Evolutionary conservation across 73 alveolate species (phyloP).

Genomic region (Tetrahymena elliotti): DNA sequence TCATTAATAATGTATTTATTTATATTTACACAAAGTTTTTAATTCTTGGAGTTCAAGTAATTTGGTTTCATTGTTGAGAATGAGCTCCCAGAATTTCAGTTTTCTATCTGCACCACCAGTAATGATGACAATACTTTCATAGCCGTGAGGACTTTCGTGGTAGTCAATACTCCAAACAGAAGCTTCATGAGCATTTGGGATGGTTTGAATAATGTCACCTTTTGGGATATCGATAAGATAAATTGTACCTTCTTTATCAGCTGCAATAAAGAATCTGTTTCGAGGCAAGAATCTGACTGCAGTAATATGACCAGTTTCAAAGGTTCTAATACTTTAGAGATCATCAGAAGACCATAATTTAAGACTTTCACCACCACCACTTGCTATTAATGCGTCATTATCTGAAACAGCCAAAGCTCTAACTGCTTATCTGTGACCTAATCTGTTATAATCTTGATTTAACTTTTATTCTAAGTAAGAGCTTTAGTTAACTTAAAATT

Average conservation of each 20-base stretch:
- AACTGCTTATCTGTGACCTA: slow-evolving; percentile 17
- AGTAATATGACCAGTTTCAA: slow-evolving; percentile 40
- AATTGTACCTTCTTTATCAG: slow-evolving; percentile 56
- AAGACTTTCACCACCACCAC: slow-evolving; percentile 45
- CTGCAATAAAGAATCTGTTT: slow-evolving; percentile 53
- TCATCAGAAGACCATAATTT: slow-evolving; percentile 43
- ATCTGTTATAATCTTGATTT: background rate
- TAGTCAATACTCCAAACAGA: background rate
- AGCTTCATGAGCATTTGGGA: slow-evolving; percentile 35
- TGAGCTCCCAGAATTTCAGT: slow-evolving; percentile 58
- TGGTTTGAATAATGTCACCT: slow-evolving; percentile 54
- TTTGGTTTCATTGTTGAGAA: slow-evolving; percentile 14
- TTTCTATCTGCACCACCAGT: slow-evolving; percentile 64
- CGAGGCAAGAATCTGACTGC: slow-evolving; percentile 54
- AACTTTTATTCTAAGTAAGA: background rate
- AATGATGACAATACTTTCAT: slow-evolving; percentile 45
- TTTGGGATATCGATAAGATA: slow-evolving; percentile 44
- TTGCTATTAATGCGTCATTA: background rate
- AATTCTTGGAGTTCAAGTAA: slow-evolving; percentile 4
- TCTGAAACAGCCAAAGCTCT: slow-evolving; percentile 6
- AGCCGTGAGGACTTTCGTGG: slow-evolving; percentile 35
- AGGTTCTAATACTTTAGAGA: slow-evolving; percentile 6
- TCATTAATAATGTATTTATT: background rate
- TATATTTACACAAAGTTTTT: background rate
- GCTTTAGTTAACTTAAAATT: background rate